These are phyloP conservation scores for Cercospora sesami DNA, from an alignment of 2,329 filamentous ascomycete genomes.

Conservation along the genomic window DNA sequence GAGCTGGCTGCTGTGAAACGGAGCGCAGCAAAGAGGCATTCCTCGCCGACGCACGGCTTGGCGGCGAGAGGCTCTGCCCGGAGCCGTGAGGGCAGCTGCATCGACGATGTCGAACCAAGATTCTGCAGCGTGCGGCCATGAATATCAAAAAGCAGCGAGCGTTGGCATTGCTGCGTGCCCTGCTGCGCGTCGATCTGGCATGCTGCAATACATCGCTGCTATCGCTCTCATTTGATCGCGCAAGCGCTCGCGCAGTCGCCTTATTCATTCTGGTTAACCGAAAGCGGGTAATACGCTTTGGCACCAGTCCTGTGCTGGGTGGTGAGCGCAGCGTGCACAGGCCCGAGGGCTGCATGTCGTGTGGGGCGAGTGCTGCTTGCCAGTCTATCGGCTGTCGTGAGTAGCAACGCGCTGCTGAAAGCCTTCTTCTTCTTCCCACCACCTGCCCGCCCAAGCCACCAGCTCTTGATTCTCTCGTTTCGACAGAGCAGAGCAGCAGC, in stretches of 20 bases:
- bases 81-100: background rate
- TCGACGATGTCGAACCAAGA: constrained; percentile 4
- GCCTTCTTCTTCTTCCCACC: constrained; percentile 2
- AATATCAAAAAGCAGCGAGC: background rate
- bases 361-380: constrained; percentile 7
- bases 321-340: background rate
- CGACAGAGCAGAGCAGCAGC: background rate
- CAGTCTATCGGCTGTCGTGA: constrained; percentile 9
- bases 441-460: background rate
- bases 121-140: background rate
- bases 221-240: background rate
- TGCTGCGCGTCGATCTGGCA: background rate
- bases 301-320: background rate
- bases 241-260: background rate
- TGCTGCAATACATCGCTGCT: background rate
- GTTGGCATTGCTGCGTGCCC: background rate
- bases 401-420: constrained; percentile 15
- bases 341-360: constrained; percentile 1
- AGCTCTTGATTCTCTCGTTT: background rate
- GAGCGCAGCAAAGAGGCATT: background rate
- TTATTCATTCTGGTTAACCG: background rate
- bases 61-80: background rate
- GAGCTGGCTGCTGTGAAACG: constrained; percentile 3
- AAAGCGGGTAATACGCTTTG: constrained; percentile 4
- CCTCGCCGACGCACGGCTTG: background rate